A percentile compares a stretch with the other conserved stretches of the same genome.
Conservation (phyloP, 208 protist genomes). For the Leishmania aethiopica region DNA sequence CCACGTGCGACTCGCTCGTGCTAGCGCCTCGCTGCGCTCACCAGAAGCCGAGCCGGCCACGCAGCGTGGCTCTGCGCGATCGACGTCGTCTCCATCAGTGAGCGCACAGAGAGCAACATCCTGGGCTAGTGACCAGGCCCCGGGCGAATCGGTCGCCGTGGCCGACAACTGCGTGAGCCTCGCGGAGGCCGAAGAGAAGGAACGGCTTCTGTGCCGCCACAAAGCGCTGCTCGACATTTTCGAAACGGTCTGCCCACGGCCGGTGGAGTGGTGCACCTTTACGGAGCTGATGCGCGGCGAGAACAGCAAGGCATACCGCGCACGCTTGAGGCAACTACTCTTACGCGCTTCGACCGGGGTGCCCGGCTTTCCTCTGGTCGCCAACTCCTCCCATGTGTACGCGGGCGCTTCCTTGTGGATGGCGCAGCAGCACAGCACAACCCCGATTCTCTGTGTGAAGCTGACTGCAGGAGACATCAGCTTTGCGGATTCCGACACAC, state of each 20-base stretch:
- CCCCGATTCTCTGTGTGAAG: slow-evolving; percentile 13
- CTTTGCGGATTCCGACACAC: neutral
- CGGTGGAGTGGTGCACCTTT: slow-evolving; percentile 22
- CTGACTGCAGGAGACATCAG: slow-evolving; percentile 20
- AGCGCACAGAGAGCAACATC: neutral
- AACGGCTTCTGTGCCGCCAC: slow-evolving; percentile 14
- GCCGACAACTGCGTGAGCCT: neutral
- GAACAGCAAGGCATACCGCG: neutral
- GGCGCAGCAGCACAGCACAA: slow-evolving; percentile 4
- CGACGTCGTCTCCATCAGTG: neutral
- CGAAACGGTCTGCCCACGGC: slow-evolving; percentile 16
- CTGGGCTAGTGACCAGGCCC: neutral
- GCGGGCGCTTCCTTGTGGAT: slow-evolving; percentile 2
- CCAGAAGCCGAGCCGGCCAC: neutral
- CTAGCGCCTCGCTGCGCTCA: neutral
- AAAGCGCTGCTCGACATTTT: slow-evolving; percentile 13
- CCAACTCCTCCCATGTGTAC: neutral
- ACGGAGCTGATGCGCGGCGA: slow-evolving; percentile 6
- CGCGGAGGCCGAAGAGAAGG: slow-evolving; percentile 4
- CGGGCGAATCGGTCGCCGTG: neutral
- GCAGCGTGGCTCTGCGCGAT: neutral
- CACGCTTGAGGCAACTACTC: slow-evolving; percentile 2
- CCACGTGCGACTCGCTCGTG: neutral
- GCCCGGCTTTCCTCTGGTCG: neutral
- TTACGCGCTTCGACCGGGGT: neutral